Evolutionary conservation across 2,329 filamentous ascomycete species (phyloP).

Genomic region (Diaporthe ilicicola): DNA sequence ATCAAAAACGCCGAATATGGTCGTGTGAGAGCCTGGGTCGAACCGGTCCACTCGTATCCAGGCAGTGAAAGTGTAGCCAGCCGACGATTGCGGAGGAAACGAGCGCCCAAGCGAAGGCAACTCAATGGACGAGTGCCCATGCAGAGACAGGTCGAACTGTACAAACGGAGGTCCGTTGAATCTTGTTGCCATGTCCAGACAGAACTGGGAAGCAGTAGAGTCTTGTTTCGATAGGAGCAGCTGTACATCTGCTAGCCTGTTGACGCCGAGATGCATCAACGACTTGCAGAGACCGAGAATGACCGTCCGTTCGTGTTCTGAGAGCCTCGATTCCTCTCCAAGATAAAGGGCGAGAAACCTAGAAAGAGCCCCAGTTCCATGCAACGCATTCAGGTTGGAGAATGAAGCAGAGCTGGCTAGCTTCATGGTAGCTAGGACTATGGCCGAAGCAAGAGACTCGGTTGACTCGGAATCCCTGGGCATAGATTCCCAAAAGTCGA

Average conservation of each 20-base stretch:
- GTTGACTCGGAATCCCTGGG: constrained; percentile 55
- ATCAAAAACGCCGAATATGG: constrained; percentile 95
- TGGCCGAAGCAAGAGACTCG: constrained; percentile 64
- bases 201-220: constrained; percentile 70
- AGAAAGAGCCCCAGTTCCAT: constrained; percentile 75
- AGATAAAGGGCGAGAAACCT: constrained; percentile 72
- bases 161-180: constrained; percentile 85
- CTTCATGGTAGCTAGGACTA: constrained; percentile 71
- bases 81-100: constrained; percentile 81
- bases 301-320: constrained; percentile 62
- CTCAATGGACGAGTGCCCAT: constrained; percentile 91
- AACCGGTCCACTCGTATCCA: constrained; percentile 92
- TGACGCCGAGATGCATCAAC: constrained; percentile 79
- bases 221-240: constrained; percentile 69
- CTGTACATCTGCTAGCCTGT: constrained; percentile 82
- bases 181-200: constrained; percentile 74
- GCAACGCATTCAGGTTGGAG: constrained; percentile 75
- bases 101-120: constrained; percentile 82
- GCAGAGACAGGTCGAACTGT: constrained; percentile 89
- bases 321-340: constrained; percentile 57
- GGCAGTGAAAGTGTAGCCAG: constrained; percentile 89
- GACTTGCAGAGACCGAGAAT: constrained; percentile 73
- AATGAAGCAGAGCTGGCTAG: constrained; percentile 68
- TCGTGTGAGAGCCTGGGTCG: constrained; percentile 87
- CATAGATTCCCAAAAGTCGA: constrained; percentile 71